Evolutionary conservation across 352 stramenopile genomes (phyloP).

Genomic region (Phytopythium boreale): DNA sequence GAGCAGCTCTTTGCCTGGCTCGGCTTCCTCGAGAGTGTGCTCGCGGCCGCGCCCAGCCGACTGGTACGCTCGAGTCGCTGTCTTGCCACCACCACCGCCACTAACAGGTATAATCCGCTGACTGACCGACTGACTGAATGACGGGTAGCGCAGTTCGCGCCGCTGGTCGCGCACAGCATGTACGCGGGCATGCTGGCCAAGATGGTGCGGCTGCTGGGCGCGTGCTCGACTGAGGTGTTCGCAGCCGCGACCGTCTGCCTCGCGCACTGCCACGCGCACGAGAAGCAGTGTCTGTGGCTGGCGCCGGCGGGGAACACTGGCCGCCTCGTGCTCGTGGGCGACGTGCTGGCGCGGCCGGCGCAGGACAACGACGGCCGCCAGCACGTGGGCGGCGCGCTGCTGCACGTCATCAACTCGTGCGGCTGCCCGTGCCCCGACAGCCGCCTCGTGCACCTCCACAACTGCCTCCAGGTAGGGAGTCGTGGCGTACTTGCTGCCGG

Average conservation of each 20-base stretch:
- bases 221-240: conserved; percentile 64
- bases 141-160: conserved; percentile 20
- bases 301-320: neutral
- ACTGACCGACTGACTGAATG: neutral
- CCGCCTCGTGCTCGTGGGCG: conserved; percentile 38
- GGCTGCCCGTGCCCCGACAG: conserved; percentile 52
- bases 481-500: no score
- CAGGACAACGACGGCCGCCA: conserved; percentile 50
- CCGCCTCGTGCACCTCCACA: conserved; percentile 40
- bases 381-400: conserved; percentile 57
- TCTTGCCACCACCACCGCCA: no score
- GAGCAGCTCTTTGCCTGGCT: conserved; percentile 60
- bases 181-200: conserved; percentile 62
- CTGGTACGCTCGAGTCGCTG: no score
- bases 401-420: conserved; percentile 82
- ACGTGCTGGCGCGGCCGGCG: conserved; percentile 31
- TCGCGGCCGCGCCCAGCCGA: conserved; percentile 35
- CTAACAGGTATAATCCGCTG: no score
- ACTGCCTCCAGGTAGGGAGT: conserved; percentile 45
- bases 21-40: conserved; percentile 52
- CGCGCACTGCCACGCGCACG: conserved; percentile 51
- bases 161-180: conserved; percentile 44
- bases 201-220: conserved; percentile 51
- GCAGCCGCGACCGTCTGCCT: conserved; percentile 57
- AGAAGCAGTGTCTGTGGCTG: conserved; percentile 13